These are phyloP conservation scores for Skeletonema grethae DNA, from an alignment of 108 stramenopile species.

Conservation along the genomic window DNA sequence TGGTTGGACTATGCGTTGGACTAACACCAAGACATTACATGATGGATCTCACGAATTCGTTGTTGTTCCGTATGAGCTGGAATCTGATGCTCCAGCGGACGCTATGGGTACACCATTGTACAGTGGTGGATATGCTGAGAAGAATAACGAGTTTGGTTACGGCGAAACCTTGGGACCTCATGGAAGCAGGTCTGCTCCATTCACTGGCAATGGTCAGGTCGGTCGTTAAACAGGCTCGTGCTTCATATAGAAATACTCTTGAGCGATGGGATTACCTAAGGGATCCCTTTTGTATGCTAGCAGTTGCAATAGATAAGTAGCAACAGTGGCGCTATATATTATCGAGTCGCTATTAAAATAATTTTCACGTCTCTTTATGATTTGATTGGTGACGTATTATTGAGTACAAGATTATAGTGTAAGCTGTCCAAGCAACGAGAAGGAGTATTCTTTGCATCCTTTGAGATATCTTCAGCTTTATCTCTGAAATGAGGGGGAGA, in stretches of 20 bases:
- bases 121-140: conserved; percentile 26
- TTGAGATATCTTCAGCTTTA: no score
- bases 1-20: conserved; percentile 54
- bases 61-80: conserved; percentile 57
- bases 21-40: conserved; percentile 66
- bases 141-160: conserved; percentile 36
- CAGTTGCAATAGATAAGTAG: not conserved
- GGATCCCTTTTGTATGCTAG: conserved; percentile 5
- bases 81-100: conserved; percentile 22
- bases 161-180: conserved; percentile 44
- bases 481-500: no score
- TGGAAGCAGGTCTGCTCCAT: conserved; percentile 18
- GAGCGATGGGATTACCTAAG: not conserved
- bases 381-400: not conserved
- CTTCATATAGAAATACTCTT: not conserved
- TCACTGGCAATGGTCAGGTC: not conserved
- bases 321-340: not conserved
- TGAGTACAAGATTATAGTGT: not conserved
- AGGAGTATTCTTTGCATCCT: no score
- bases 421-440: no score
- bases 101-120: conserved; percentile 15
- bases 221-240: not conserved
- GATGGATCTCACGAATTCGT: conserved; percentile 58
- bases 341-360: conserved; percentile 2
- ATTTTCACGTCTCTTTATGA: not conserved